These are phyloP conservation scores for Antarctomyces pellizariae DNA, from an alignment of 495 filamentous ascomycete species.

Conservation along the genomic window DNA sequence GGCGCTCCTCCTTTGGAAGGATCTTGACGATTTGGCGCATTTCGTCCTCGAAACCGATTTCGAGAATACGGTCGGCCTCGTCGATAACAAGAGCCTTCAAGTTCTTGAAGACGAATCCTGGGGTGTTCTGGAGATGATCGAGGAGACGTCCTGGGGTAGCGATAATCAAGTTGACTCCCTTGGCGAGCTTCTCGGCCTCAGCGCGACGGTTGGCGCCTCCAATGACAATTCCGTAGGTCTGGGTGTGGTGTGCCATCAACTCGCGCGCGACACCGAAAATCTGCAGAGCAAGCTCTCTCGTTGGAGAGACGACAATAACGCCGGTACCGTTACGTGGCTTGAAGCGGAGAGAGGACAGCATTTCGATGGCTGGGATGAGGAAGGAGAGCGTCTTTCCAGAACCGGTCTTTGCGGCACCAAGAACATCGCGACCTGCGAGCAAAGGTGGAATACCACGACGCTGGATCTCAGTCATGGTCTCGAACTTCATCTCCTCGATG, in stretches of 20 bases:
- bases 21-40: constrained; percentile 96
- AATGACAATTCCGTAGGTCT: constrained; percentile 90
- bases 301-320: constrained; percentile 67
- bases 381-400: constrained; percentile 92
- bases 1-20: constrained; percentile 64
- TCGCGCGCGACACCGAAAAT: constrained; percentile 92
- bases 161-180: constrained; percentile 85
- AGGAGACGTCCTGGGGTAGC: constrained; percentile 83
- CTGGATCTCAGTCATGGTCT: constrained; percentile 93
- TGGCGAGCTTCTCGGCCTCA: constrained; percentile 81
- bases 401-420: constrained; percentile 92
- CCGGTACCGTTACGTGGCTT: constrained; percentile 47
- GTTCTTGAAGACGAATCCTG: constrained; percentile 85
- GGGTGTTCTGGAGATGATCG: constrained; percentile 86
- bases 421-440: constrained; percentile 74
- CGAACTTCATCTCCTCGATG: constrained; percentile 77
- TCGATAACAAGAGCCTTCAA: constrained; percentile 72
- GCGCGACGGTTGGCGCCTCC: constrained; percentile 80
- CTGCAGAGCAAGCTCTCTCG: constrained; percentile 79
- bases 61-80: constrained; percentile 82
- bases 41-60: constrained; percentile 96
- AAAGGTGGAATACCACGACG: constrained; percentile 67
- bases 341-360: constrained; percentile 75
- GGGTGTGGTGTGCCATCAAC: constrained; percentile 65
- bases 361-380: constrained; percentile 84